Conservation (phyloP, 2,329 filamentous ascomycete genomes). For the Fusarium coicis region DNA sequence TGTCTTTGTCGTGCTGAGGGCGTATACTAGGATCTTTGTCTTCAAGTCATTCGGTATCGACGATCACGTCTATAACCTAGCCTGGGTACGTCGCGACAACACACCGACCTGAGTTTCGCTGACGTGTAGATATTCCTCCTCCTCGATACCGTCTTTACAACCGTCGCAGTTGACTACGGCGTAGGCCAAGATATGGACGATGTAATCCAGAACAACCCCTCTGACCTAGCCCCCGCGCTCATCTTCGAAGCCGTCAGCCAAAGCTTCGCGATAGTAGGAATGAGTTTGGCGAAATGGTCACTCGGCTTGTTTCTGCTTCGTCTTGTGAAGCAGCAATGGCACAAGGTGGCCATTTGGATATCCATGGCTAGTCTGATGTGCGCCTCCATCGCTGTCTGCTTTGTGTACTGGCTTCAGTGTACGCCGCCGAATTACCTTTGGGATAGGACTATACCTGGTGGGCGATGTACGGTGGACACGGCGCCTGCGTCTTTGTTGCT, state of each 20-base stretch:
- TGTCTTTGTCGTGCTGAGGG: conserved; percentile 48
- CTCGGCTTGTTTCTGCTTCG: conserved; percentile 54
- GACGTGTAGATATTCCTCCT: conserved; percentile 40
- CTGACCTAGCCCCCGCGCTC: conserved; percentile 40
- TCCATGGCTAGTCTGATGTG: conserved; percentile 39
- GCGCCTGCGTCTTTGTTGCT: conserved; percentile 34
- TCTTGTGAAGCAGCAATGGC: conserved; percentile 49
- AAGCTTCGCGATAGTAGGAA: conserved; percentile 52
- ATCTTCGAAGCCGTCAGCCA: conserved; percentile 49
- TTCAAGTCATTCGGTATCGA: conserved; percentile 48
- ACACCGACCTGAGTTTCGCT: not conserved
- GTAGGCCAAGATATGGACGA: conserved; percentile 48
- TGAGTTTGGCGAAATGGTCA: conserved; percentile 53
- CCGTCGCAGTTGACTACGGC: conserved; percentile 46
- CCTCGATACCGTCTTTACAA: conserved; percentile 49
- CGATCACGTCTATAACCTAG: conserved; percentile 49
- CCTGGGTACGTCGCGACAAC: conserved; percentile 17
- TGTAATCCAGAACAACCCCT: conserved; percentile 32
- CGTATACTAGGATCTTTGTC: conserved; percentile 50
- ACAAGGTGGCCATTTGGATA: conserved; percentile 51
- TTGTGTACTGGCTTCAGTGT: conserved; percentile 34
- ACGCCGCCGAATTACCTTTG: conserved; percentile 35
- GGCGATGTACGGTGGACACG: conserved; percentile 32
- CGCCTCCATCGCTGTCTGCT: conserved; percentile 27
- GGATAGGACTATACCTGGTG: conserved; percentile 29